These are phyloP conservation scores for Quercus phellos DNA, from an alignment of 331 rosid genomes.

Conservation along the genomic window DNA sequence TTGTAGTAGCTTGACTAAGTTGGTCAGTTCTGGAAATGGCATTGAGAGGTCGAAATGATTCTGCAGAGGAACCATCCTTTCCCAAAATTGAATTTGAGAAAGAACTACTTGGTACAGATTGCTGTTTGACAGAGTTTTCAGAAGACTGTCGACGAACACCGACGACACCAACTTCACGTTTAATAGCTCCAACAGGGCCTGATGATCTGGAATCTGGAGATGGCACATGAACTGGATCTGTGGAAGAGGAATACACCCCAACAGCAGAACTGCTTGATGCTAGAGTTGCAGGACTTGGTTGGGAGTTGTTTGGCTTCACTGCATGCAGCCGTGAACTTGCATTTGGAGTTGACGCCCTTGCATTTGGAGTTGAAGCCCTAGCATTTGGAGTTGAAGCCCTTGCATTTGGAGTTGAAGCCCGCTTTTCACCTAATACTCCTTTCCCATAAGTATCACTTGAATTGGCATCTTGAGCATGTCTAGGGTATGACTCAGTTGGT, in stretches of 20 bases:
- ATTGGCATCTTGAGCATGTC: slow-evolving; percentile 34
- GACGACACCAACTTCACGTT: slow-evolving; percentile 90
- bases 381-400: background rate
- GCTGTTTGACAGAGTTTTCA: slow-evolving; percentile 46
- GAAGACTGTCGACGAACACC: slow-evolving; percentile 69
- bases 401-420: slow-evolving; percentile 28
- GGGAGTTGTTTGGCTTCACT: slow-evolving; percentile 42
- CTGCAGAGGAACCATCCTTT: slow-evolving; percentile 54
- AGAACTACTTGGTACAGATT: slow-evolving; percentile 49
- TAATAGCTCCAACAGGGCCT: slow-evolving; percentile 85
- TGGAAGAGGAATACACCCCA: slow-evolving; percentile 87
- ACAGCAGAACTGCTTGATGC: slow-evolving; percentile 64
- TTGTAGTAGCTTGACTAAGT: slow-evolving; percentile 37
- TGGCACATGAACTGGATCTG: slow-evolving; percentile 97
- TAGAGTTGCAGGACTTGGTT: slow-evolving; percentile 35
- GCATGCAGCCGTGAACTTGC: slow-evolving; percentile 35
- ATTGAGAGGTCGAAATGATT: slow-evolving; percentile 51
- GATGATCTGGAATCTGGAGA: slow-evolving; percentile 89
- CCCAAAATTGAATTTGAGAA: slow-evolving; percentile 41
- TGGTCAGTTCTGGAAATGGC: slow-evolving; percentile 55
- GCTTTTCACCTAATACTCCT: slow-evolving; percentile 48
- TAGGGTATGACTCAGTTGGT: slow-evolving; percentile 46
- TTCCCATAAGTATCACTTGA: slow-evolving; percentile 35
- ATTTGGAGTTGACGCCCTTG: slow-evolving; percentile 25
- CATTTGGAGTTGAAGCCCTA: too few species aligned